Evolutionary conservation across 83 land plant genomes (phyloP), one percentile per base, ranked within the genome.

Genomic region (Larix sibirica): DNA sequence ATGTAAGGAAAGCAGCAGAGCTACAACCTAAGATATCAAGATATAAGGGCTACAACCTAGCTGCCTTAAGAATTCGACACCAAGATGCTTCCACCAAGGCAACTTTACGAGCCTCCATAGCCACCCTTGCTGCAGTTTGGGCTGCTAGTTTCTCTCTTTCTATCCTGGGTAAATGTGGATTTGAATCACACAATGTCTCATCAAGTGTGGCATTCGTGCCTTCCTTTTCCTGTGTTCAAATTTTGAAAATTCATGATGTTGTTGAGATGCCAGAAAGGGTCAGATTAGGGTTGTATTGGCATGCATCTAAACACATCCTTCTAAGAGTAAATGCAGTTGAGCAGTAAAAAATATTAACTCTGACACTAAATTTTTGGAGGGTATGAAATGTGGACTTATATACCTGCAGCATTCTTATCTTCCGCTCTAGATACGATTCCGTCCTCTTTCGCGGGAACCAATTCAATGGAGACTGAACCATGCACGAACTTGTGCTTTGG

Each of bases 31-130:
- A 28, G 28, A 28, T 28, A 28, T 28, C 28, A 4, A 4, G 12
- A 23, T 78, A 33, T 23, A 70, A 33, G 33, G 24, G 28, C 2
- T 40, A 38, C 50, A 77, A 91, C 98, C 97, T 89, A 40, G 98
- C 96, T 80, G 95, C 95, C 85, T 80, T 81, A 64, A 96, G 92
- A 60, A 96, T 94, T 68, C 96, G 89, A 81, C 97, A 96, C 99
- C 99, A 96, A 33, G 99, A 95, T 23, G 97, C 99, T 88, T 96
- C 99, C 61, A 96, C 91, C 85, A 96, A 82, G 61, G 99, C 97
- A 83, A 89, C 89, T 83, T 95, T 94, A 2, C 93, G 89, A 73
- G 96, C 91, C 62, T 90, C 90, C 85, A 92, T 93, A 24, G 94
- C 99, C 77, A 86, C 89, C 9, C 50, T 18, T 71, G 96, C 99